Evolutionary conservation across 371 early-diverging fungal genomes (phyloP), one percentile per base, ranked within the genome.

Genomic region (Ordospora colligata): DNA sequence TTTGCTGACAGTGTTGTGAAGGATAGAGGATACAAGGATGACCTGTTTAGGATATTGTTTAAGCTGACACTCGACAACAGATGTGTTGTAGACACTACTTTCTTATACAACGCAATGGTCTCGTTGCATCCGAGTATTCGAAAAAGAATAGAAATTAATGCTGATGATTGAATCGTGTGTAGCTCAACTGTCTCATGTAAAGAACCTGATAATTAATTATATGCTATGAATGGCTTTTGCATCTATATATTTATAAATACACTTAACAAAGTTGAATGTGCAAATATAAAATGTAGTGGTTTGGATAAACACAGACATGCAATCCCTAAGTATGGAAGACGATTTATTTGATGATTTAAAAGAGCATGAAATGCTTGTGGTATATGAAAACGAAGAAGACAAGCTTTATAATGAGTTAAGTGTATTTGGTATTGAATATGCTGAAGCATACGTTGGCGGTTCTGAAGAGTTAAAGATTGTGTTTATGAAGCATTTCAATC

Each of bases 1-100:
- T 71, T 74, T 71, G 78, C 86, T 14, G 86, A 86, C 75, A 5
- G 76, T 0, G 65, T 82, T 73, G 81, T 84, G 0, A 82, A 77
- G 62, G 37, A 46, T 11, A 74, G 72, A 21, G 78, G 79, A 44
- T 84, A 76, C 73, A 74, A 63, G 4, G 37, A 67, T 47, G 68
- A 70, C 17, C 69, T 86, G 21, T 77, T 74, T 9, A 74, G 54
- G 21, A 72, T 81, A 12, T 66, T 86, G 4, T 84, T 54, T 73
- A 44, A 74, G 12, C 80, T 86, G 22, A 47, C 78, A 7, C 27
- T 82, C n/a, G 63, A 77, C 2, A 47, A 58, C 44, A 19, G 14
- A 2, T 70, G 65, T 4, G 69, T 68, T 47, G 21, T 84, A 14
- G 53, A 62, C 27, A 77, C 83, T 17, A 82, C 84, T n/a, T 46